These are phyloP conservation scores for Urostyla sp. DNA, from an alignment of 73 alveolate genomes.

Conservation along the genomic window DNA sequence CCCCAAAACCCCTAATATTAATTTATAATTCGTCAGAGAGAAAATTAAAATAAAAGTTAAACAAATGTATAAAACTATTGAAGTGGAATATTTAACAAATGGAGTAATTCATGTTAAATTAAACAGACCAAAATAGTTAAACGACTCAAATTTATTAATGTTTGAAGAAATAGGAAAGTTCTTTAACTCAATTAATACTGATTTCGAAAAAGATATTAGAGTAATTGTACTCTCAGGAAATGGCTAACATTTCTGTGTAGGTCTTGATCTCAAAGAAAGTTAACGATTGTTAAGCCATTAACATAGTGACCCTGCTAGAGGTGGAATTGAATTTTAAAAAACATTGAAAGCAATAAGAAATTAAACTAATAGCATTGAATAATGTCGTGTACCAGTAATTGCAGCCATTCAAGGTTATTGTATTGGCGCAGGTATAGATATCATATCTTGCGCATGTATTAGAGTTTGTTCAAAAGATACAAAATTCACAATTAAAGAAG, in stretches of 20 bases:
- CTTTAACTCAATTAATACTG: slow-evolving; percentile 6
- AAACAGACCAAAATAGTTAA: too few relatives aligned
- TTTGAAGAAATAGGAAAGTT: slow-evolving; percentile 52
- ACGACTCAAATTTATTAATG: too few relatives aligned
- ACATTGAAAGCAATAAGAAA: slow-evolving; percentile 5
- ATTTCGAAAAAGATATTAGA: slow-evolving; percentile 59
- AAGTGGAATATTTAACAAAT: too few relatives aligned
- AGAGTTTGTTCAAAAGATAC: slow-evolving; percentile 83
- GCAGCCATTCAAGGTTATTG: slow-evolving; percentile 80
- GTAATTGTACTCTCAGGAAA: slow-evolving; percentile 72
- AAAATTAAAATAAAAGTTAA: too few relatives aligned
- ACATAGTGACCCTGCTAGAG: slow-evolving; percentile 70
- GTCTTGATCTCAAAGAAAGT: slow-evolving; percentile 73
- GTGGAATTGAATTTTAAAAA: slow-evolving; percentile 18
- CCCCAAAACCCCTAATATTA: too few relatives aligned
- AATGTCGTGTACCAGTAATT: slow-evolving; percentile 74
- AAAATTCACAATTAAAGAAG: slow-evolving; percentile 77
- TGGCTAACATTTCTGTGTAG: slow-evolving; percentile 82
- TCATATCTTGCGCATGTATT: slow-evolving; percentile 77
- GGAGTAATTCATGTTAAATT: too few relatives aligned
- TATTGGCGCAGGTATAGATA: slow-evolving; percentile 87
- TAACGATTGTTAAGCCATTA: background rate
- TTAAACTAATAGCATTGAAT: slow-evolving; percentile 34
- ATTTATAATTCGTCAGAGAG: too few relatives aligned
- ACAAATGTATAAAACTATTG: too few relatives aligned